phyloP scores from a whole-genome alignment of 441 rosid genomes.

The Corymbia calophylla region DNA sequence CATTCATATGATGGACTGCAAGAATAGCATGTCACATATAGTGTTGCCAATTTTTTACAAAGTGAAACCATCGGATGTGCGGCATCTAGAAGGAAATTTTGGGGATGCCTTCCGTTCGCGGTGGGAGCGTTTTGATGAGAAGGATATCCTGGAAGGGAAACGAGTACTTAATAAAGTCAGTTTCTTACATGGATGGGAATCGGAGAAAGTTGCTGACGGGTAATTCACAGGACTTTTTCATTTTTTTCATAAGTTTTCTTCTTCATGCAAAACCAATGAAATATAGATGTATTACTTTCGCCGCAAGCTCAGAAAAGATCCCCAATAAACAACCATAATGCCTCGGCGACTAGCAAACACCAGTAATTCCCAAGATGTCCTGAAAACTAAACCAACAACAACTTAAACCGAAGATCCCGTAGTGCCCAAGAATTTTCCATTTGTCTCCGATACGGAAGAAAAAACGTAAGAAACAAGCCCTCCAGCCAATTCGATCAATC shows the following conservation, averaged over 20 bases:
- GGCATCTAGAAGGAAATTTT: not conserved
- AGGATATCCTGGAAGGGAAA: not conserved
- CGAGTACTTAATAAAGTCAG: not conserved
- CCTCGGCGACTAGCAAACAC: not conserved
- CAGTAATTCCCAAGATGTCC: not conserved
- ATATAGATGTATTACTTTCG: not conserved
- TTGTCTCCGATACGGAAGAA: too few species aligned
- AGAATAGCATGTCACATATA: fast-evolving
- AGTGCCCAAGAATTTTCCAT: too few species aligned
- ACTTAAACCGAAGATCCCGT: not conserved
- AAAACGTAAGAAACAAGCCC: too few species aligned
- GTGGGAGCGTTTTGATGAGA: not conserved
- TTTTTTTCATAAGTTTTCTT: too few species aligned
- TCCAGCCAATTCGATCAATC: too few species aligned
- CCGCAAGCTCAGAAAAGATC: not conserved
- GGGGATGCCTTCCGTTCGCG: fast-evolving
- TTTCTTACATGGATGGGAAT: not conserved
- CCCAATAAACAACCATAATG: too few species aligned
- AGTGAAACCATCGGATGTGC: not conserved
- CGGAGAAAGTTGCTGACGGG: not conserved
- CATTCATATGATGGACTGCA: fast-evolving
- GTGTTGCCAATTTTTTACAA: not conserved
- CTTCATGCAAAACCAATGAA: too few species aligned
- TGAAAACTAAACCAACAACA: not conserved
- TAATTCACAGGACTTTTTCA: not conserved